phyloP scores from a whole-genome alignment of 495 filamentous ascomycete genomes.

The Penicillium verhagenii region DNA sequence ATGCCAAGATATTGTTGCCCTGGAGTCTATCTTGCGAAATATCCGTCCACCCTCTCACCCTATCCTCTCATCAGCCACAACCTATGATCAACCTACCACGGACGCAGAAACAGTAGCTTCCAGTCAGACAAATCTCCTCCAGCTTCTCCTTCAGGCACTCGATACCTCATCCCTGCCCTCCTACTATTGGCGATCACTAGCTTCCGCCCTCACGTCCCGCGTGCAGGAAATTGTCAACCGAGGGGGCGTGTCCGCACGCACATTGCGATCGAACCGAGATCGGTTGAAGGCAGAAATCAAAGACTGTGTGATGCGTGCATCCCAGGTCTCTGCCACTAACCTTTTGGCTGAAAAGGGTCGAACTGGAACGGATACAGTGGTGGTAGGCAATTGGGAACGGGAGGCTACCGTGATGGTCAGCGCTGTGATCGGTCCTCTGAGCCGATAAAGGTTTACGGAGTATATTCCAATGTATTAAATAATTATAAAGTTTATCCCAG shows the following conservation, averaged over 20 bases:
- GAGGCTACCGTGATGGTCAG: conserved; percentile 96
- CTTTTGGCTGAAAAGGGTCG: conserved; percentile 39
- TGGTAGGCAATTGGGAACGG: conserved; percentile 71
- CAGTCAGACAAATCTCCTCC: conserved; percentile 58
- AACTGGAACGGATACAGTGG: conserved; percentile 36
- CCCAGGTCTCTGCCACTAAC: conserved; percentile 55
- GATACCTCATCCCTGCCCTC: conserved; percentile 86
- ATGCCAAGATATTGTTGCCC: conserved; percentile 85
- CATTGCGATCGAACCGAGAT: conserved; percentile 72
- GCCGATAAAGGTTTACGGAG: conserved; percentile 40
- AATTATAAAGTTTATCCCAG: neutral
- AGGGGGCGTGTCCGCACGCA: conserved; percentile 80
- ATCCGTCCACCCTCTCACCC: conserved; percentile 66
- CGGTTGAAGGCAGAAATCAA: conserved; percentile 72
- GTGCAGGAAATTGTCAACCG: conserved; percentile 79
- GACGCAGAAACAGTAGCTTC: conserved; percentile 7
- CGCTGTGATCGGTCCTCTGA: conserved; percentile 58
- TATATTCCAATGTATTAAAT: neutral
- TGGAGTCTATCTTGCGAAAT: conserved; percentile 73
- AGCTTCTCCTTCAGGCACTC: conserved; percentile 70
- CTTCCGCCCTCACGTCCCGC: conserved; percentile 69
- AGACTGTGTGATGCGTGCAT: conserved; percentile 78
- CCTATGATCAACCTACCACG: conserved; percentile 3
- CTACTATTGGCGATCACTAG: conserved; percentile 88
- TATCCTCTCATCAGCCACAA: conserved; percentile 41